Evolutionary conservation across 1,284 basidiomycete genomes (phyloP), one percentile per base, ranked within the genome.

Genomic region (Psilocybe mexicana): DNA sequence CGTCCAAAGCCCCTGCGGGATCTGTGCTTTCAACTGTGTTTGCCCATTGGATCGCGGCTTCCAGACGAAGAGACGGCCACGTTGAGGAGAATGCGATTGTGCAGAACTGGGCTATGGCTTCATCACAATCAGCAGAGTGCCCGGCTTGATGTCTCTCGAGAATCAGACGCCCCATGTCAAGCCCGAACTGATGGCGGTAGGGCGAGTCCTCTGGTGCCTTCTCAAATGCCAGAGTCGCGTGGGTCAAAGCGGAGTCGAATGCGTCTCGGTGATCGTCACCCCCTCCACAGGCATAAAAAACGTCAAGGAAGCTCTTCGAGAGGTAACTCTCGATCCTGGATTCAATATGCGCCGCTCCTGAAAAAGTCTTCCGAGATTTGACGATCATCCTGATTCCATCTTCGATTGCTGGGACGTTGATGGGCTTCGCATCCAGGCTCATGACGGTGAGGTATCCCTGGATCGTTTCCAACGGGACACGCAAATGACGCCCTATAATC

Each of bases 21-120:
- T 30, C 52, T 7, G 33, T 25, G 12, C 23, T 6, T 5, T 54
- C 52, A 12, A 35, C 18, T 12, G 30, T 43, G 28, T 54, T 44
- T 10, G 52, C 52, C 52, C 52, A 54, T 36, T 54, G 30, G 11
- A 54, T 44, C 10, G 52, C 52, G 23, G 52, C 52, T 3, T 45
- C 33, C 3, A 54, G 43, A 33, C 52, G 52, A 11, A 54, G 36
- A 12, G 52, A 54, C 10, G 52, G 52, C 52, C 52, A 54, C 14
- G 52, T 54, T 2, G 52, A 36, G 3, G 52, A 54, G 8, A 54
- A 35, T 0, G 52, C 52, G 3, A 54, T 43, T 11, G 42, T 23
- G 4, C 23, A 23, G 8, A 54, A 45, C 8, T 54, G 52, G 11
- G 52, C 52, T 6, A 54, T 1, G 18, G 52, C 52, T 5, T 54